A percentile compares a stretch with the other conserved stretches of the same genome.
Conservation (phyloP, 768 basidiomycete species). For the Agrocybe chaxingu region DNA sequence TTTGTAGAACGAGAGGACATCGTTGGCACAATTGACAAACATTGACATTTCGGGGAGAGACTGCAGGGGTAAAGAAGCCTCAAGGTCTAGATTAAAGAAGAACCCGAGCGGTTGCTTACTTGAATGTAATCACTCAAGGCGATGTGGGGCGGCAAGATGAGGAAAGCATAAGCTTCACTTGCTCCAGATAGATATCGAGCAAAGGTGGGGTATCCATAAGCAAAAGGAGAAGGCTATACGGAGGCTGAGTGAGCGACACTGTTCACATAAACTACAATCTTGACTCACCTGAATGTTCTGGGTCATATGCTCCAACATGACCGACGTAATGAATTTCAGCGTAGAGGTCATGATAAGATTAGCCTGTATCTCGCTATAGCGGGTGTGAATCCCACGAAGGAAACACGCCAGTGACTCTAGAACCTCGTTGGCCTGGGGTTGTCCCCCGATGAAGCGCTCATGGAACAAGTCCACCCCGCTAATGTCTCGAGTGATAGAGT, state of each 20-base stretch:
- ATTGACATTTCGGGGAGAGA: no score
- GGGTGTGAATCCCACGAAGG: conserved; percentile 23
- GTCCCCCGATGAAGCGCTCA: conserved; percentile 22
- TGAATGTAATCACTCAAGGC: conserved; percentile 27
- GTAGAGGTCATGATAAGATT: conserved; percentile 34
- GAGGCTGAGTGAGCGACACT: background rate
- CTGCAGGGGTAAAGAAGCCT: no score
- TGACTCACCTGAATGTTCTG: conserved; percentile 6
- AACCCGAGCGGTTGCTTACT: background rate
- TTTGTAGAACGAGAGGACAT: conserved; percentile 38
- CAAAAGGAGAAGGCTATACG: conserved; percentile 9
- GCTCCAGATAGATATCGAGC: conserved; percentile 28
- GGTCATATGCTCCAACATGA: conserved; percentile 13
- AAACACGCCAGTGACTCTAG: conserved; percentile 31
- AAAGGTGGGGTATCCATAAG: conserved; percentile 18
- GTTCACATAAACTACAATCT: background rate
- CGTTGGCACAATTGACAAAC: conserved; percentile 18
- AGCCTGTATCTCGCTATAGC: conserved; percentile 26
- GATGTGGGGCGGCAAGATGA: conserved; percentile 30
- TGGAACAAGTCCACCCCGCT: conserved; percentile 30
- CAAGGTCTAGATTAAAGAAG: no score
- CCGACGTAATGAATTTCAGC: conserved; percentile 30
- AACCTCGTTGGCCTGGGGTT: conserved; percentile 24
- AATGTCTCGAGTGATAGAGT: conserved; percentile 20
- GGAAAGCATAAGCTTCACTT: conserved; percentile 30